Conservation (phyloP, 2,329 filamentous ascomycete species). For the Fusarium oligoseptatum region DNA sequence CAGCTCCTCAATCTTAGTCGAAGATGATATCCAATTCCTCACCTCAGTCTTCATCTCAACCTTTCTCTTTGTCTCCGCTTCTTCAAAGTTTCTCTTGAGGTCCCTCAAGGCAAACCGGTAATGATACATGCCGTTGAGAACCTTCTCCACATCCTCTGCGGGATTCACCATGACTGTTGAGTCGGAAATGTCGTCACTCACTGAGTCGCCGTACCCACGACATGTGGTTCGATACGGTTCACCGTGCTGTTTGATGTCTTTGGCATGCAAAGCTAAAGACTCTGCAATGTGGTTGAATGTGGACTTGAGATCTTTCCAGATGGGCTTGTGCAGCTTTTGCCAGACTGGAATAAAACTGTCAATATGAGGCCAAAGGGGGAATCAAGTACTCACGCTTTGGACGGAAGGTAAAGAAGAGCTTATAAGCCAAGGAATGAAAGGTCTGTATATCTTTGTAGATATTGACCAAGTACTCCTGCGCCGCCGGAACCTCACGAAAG, state of each 20-base stretch:
- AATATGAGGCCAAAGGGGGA: too few relatives aligned
- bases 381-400: neutral
- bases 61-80: neutral
- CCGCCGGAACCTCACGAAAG: neutral
- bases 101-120: neutral
- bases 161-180: too few relatives aligned
- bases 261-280: neutral
- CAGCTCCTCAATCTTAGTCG: neutral
- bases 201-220: too few relatives aligned
- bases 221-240: neutral
- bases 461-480: neutral
- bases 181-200: too few relatives aligned
- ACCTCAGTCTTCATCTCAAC: neutral
- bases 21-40: neutral
- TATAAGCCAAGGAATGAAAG: neutral
- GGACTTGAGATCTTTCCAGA: neutral
- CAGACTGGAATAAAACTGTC: neutral
- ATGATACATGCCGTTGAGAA: too few relatives aligned
- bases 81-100: neutral
- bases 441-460: neutral
- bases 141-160: too few relatives aligned
- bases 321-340: neutral
- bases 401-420: neutral
- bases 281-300: neutral
- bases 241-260: neutral